phyloP scores from a whole-genome alignment of 2,329 filamentous ascomycete species.

The Fragosphaeria purpurea region DNA sequence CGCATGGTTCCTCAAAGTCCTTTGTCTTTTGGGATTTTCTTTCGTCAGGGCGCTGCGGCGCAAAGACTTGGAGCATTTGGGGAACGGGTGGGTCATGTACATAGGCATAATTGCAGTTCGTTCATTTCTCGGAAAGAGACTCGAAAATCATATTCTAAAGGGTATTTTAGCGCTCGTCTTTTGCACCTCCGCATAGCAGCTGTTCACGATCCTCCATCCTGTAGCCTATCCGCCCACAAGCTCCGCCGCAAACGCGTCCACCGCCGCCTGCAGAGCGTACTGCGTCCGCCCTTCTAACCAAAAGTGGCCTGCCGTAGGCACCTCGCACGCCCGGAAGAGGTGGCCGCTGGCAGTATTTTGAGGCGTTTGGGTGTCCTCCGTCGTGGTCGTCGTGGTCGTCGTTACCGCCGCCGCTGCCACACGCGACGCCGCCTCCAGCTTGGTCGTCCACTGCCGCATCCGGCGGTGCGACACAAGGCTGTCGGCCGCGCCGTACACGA shows the following conservation, averaged over 20 bases:
- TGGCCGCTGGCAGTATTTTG: conserved; percentile 17
- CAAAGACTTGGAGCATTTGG: too few relatives aligned
- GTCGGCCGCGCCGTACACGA: conserved; percentile 67
- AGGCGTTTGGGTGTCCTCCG: not conserved
- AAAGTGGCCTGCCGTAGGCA: conserved; percentile 43
- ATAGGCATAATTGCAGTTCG: too few relatives aligned
- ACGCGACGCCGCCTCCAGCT: conserved; percentile 22
- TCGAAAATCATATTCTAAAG: too few relatives aligned
- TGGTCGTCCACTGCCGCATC: conserved; percentile 53
- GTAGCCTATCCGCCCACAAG: conserved; percentile 4
- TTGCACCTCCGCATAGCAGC: too few relatives aligned
- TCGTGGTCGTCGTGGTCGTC: not conserved
- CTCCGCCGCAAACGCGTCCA: conserved; percentile 19
- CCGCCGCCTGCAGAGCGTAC: conserved; percentile 21
- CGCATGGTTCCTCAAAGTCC: too few relatives aligned
- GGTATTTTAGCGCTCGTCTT: too few relatives aligned
- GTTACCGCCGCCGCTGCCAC: conserved; percentile 16
- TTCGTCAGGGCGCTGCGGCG: too few relatives aligned
- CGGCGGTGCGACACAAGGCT: conserved; percentile 58
- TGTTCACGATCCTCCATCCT: too few relatives aligned
- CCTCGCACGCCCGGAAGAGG: conserved; percentile 31
- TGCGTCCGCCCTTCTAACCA: conserved; percentile 38
- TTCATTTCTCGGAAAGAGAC: too few relatives aligned
- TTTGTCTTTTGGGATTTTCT: too few relatives aligned
- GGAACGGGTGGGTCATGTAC: too few relatives aligned